Evolutionary conservation across 495 filamentous ascomycete species (phyloP).

Genomic region (Penicillium egyptiacum): DNA sequence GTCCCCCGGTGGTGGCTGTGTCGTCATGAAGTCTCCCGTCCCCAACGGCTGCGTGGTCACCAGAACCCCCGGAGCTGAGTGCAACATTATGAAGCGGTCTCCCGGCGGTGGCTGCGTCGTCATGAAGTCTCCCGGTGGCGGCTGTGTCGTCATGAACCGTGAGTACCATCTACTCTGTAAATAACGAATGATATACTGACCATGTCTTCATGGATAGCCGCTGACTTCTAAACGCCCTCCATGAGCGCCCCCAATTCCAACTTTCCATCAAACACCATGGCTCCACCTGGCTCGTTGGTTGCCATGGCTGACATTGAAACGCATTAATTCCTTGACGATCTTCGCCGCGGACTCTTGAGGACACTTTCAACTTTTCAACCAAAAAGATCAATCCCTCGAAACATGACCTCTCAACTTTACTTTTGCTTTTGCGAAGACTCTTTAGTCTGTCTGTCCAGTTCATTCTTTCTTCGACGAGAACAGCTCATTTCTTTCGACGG

Average conservation of each 20-base stretch:
- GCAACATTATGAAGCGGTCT: slow-evolving; percentile 4
- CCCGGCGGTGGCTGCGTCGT: slow-evolving; percentile 9
- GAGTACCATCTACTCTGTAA: not conserved
- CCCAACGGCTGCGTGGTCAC: not conserved
- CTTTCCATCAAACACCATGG: slow-evolving; percentile 9
- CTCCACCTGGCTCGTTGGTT: slow-evolving; percentile 6
- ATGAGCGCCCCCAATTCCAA: slow-evolving; percentile 14
- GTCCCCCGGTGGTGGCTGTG: slow-evolving; percentile 8
- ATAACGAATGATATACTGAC: not conserved
- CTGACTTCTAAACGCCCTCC: slow-evolving; percentile 18
- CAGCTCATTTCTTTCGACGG: not conserved
- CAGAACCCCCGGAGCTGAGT: not conserved
- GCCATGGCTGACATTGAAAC: slow-evolving; percentile 9
- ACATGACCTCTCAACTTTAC: slow-evolving; percentile 11
- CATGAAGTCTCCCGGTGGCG: slow-evolving; percentile 10
- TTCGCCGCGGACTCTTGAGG: not conserved
- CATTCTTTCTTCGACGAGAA: slow-evolving; percentile 8
- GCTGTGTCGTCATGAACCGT: slow-evolving; percentile 12
- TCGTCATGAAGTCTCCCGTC: slow-evolving; percentile 4
- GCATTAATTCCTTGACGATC: slow-evolving; percentile 2
- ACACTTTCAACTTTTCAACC: slow-evolving; percentile 7
- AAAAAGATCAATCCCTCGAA: slow-evolving; percentile 11
- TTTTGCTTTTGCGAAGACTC: slow-evolving; percentile 21
- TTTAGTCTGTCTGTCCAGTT: slow-evolving; percentile 16
- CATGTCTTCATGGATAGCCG: not conserved